Evolutionary conservation across 2,329 filamentous ascomycete genomes (phyloP), one percentile per base, ranked within the genome.

Genomic region (Trichocomaceae sp.): DNA sequence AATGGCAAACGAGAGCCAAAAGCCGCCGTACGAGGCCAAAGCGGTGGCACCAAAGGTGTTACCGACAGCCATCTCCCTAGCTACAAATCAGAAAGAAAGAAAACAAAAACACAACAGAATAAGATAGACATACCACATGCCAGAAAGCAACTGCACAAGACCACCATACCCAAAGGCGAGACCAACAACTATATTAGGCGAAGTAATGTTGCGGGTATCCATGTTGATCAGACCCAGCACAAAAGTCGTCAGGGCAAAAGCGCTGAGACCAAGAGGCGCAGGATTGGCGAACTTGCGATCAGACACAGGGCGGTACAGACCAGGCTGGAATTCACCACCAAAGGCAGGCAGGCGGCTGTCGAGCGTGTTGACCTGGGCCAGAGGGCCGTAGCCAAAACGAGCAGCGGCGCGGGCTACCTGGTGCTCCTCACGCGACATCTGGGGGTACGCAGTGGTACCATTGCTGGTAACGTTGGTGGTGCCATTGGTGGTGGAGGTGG

Each of bases 1-100:
- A 63, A 91, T 85, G 59, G 77, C 87, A 64, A 88, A 87, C 12
- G 78, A 77, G 65, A 92, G 81, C 88, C 88, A 92, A 79, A 92
- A 92, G 59, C 87, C 87, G 63, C 88, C 88, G 66, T 88, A 92
- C 0, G 87, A 91, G 9, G 86, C 88, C 55, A 92, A 75, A 19
- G 88, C 87, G 22, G 87, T 91, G 51, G 87, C 88, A 78, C 87
- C 87, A 61, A 92, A 91, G 10, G 88, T 92, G 78, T 92, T 92
- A 55, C 87, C 88, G n/a, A 88, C 79, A 35, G 87, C 87, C 82
- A 92, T 88, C 75, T 92, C 88, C 87, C 86, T 89, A n/a, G 15
- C 12, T 1, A 12, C 5, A 2, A n/a, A 23, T 58, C 29, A 55
- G 45, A 26, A 23, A 5, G 19, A 7, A 42, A 17, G 35, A 8